Percentiles rank a stretch among this genome's conserved stretches.
These are phyloP conservation scores for Fistulifera pelliculosa DNA, from an alignment of 108 stramenopile species.

Conservation along the genomic window DNA sequence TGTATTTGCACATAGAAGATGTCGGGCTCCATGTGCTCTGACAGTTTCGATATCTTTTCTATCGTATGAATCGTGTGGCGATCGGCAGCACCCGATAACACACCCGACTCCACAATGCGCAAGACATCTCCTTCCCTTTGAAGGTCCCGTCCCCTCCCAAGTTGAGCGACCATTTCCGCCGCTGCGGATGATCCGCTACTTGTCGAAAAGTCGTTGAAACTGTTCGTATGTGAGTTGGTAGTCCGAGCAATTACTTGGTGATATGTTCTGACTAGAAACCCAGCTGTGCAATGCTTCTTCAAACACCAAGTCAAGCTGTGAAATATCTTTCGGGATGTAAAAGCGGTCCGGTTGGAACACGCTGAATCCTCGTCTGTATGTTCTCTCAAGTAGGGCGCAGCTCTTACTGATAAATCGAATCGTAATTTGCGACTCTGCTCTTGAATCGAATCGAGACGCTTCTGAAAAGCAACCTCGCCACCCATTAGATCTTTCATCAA, in stretches of 20 bases:
- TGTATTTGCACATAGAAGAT: background rate
- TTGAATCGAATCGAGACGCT: slow-evolving; percentile 41
- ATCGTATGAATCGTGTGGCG: slow-evolving; percentile 1
- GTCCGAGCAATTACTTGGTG: background rate
- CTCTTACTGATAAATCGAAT: slow-evolving; percentile 29
- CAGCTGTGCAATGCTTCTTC: slow-evolving; percentile 60
- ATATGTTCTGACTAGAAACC: slow-evolving; percentile 21
- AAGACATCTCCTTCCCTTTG: slow-evolving; percentile 45
- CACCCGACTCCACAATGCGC: slow-evolving; percentile 2
- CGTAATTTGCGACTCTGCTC: slow-evolving; percentile 57
- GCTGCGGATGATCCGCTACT: slow-evolving; percentile 37
- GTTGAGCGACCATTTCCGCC: slow-evolving; percentile 53
- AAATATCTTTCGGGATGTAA: slow-evolving; percentile 13
- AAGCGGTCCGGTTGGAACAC: background rate
- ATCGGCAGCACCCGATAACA: slow-evolving; percentile 5
- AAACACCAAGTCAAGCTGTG: slow-evolving; percentile 26
- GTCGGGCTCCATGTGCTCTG: background rate
- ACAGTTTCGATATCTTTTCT: background rate
- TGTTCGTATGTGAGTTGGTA: slow-evolving; percentile 45
- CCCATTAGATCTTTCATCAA: slow-evolving; percentile 58
- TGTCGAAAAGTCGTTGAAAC: slow-evolving; percentile 47
- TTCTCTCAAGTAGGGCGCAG: slow-evolving; percentile 30
- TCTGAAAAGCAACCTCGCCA: slow-evolving; percentile 33
- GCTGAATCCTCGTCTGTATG: background rate
- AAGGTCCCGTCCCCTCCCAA: slow-evolving; percentile 48